Base-by-base conservation (phyloP, 2,329 filamentous ascomycete species). In the Colletotrichum lentis region DNA sequence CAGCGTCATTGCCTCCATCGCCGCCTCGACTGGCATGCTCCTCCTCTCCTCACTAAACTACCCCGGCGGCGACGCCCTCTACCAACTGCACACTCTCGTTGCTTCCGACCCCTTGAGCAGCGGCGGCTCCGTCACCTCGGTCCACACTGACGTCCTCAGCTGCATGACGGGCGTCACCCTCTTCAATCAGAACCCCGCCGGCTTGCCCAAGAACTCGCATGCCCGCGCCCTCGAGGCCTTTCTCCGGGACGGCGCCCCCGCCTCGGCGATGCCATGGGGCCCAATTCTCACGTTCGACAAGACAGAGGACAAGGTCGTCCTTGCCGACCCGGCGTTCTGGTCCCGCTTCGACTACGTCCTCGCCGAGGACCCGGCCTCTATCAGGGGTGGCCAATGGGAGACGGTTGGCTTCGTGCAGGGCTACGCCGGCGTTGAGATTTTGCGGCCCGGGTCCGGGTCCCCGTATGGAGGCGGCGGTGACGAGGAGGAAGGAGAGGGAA, bases 31-130 rank as follows among this genome's bases (percentile, higher is more conserved):
- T 3, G 85, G 80, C 39, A 88, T 97, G 80, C 88, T 97, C 2
- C 84, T 91, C 35, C 81, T 96, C 68, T 97, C 94, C 0, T 90
- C 92, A 16, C 88, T 96, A 65, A 99, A 97, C 80, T 99, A 99
- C 76, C 96, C 96, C 1, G 96, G 96, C 55, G 96, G 93, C 24
- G 87, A 92, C 67, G 96, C 94, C 2, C 83, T 98, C 24, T 72
- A 78, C 10, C 81, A 84, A 52, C 80, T 91, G 46, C 82, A 85
- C 67, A 64, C 67, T 5, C 73, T 81, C 14, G 77, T 83, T 20
- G 69, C 77, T 57, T 60, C 60, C 39, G 50, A 39, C 27, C 62
- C 43, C 50, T 64, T 72, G 31, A 35, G 52, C 20, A 59, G 73
- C 22, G 35, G 71, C n/a, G 35, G 71, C 27, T 68, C 74, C 14